Base-by-base conservation (phyloP, 805 yeast genomes). In the Zygotorulaspora chibaensis region DNA sequence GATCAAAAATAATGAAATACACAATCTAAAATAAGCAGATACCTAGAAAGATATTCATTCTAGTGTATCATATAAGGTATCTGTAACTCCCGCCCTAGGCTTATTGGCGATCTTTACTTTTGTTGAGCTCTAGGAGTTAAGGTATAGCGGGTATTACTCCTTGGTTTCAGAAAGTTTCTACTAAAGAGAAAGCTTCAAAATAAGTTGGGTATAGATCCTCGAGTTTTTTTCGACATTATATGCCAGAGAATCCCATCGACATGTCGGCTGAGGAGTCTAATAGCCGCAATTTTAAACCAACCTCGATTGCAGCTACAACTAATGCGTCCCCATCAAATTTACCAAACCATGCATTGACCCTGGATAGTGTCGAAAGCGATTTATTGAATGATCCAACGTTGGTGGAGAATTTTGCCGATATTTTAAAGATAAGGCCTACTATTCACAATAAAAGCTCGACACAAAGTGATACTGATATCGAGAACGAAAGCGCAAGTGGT, bases 391-490 rank as follows among this genome's bases (percentile, higher is more conserved):
- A 63, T 48, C 64, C 67, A 2, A 33, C 53, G 11, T 45, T 63
- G 46, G 63, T 62, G 13, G 68, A 63, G 38, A 61, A 60, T 42
- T 61, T 52, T 45, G 52, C 60, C 5, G 65, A 61, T 34, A 47
- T 63, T 2, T 23, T 58, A 31, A 55, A 54, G 26, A 38, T 45
- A 30, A 48, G 53, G 40, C 56, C 53, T 9, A 39, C 25, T 17
- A 34, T 54, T 49, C 17, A 55, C 23, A 43, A 45, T 26, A 33
- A 42, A 16, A 41, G 42, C 16, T 40, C 40, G 28, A 38, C 35
- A 25, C 45, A 30, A 35, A 26, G 34, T 26, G 47, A 36, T 20
- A 30, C 31, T 8, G 47, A 43, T 31, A 30, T 30, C n/a, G 48
- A 52, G n/a, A 36, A 37, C 13, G 48, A 45, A 34, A 45, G 48